Base-by-base conservation (phyloP, 2,329 filamentous ascomycete genomes). In the Knufia fluminis region DNA sequence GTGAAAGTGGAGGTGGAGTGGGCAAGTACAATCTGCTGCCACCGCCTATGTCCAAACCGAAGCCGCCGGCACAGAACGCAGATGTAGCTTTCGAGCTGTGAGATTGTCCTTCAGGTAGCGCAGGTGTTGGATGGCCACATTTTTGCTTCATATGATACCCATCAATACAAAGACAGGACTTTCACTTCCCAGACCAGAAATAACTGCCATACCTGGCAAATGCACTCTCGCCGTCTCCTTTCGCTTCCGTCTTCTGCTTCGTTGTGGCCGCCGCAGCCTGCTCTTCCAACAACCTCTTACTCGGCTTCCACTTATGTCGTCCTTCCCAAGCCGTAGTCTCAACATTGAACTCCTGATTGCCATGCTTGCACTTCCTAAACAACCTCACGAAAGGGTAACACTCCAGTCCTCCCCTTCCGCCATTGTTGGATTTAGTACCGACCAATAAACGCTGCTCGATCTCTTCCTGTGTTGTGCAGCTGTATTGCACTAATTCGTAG, bases 251-350 rank as follows among this genome's bases (percentile, higher is more conserved):
- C 31, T 39, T 9, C 20, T 28, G 16, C 26, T 38, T 19, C 17
- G 31, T 20, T 14, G 31, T 32, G 23, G 42, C 58, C 36, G 22
- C 52, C 55, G 51, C 44, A 50, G 44, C 50, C 50, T 49, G n/a
- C 40, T 45, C 33, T 20, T 47, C 41, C 22, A 36, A 16, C 51
- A 53, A 39, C 46, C 41, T 54, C 49, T 46, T 55, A 54, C 60
- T 55, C 61, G 64, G 55, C 54, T 59, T 61, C 59, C 62, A 61
- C 14, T 61, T 64, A 57, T 67, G 66, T 57, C 68, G 62, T 20
- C 62, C 69, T 60, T 82, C 79, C 77, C 76, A 80, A 43, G 71
- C 69, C 31, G 79, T 83, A 28, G 79, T 82, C 62, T 83, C 79
- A 12, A 82, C 75, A 41, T 72, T 77, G 57, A 80, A 60, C 17